Evolutionary conservation across 148 eudicot species (phyloP), one percentile per base, ranked within the genome.

Genomic region (Simmondsia chinensis): DNA sequence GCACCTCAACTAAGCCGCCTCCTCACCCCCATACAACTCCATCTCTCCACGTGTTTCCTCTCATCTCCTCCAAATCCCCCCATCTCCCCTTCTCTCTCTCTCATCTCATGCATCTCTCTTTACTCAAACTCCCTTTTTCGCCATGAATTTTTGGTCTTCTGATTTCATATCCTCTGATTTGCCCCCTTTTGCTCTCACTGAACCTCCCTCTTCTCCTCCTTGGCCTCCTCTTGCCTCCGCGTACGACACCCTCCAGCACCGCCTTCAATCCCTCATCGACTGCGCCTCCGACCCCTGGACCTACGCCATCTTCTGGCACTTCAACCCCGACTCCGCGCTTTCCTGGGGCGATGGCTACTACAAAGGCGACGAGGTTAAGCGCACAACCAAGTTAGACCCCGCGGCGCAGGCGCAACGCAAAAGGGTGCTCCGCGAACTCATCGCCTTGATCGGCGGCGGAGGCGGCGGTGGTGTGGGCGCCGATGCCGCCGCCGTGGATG

Each of bases 261-360:
- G 88, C 0, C 83, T 91, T 6, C 94, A 82, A 18, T 43, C 86
- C 0, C 41, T 91, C 1, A 76, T 85, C 31, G 99, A 91, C 9
- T 53, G 59, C 1, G 64, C 72, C 0, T 36, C 46, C 0, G 68
- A 73, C 47, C 52, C n/a, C 61, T 91, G 99, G 99, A 82, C 88
- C 2, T 91, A 91, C 63, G 99, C 95, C 9, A 86, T 91, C 30
- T 91, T 82, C 74, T 91, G 99, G 99, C 99, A 86, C 39, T 59
- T 46, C 77, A 43, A 67, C 33, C 25, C 39, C 2, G 83, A 69
- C 17, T 46, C 80, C 0, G 14, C 72, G 1, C 55, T 91, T 1
- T 71, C 73, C 0, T 91, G 99, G 99, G 95, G 95, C 2, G 99
- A 91, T 20, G 99, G 99, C 0, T 86, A 82, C 45, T 91, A 91